These are phyloP conservation scores for Phyllosticta paracitricarpa DNA, from an alignment of 2,329 filamentous ascomycete genomes.

Conservation along the genomic window DNA sequence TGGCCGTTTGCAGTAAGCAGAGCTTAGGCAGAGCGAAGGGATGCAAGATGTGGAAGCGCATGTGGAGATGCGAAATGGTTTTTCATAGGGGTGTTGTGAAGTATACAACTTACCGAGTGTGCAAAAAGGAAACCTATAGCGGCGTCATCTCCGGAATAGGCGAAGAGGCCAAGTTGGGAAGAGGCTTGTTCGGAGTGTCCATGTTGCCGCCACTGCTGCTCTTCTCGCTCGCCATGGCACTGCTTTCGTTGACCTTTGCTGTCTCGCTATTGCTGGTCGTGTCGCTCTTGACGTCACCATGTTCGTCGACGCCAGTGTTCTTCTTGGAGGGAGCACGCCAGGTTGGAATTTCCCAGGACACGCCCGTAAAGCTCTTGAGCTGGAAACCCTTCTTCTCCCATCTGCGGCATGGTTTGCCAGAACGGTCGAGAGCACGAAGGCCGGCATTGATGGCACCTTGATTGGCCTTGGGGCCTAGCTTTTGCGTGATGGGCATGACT, in stretches of 20 bases:
- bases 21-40: neutral
- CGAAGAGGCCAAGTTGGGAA: conserved; percentile 2
- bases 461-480: conserved; percentile 92
- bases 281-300: conserved; percentile 51
- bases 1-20: neutral
- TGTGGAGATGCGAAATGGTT: neutral
- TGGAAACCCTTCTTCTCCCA: conserved; percentile 78
- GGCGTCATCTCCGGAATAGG: conserved; percentile 7
- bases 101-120: neutral
- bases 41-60: neutral
- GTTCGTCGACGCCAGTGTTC: conserved; percentile 36
- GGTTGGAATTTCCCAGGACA: conserved; percentile 68
- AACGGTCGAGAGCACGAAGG: conserved; percentile 84
- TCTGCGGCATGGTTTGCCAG: conserved; percentile 81
- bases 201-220: conserved; percentile 43
- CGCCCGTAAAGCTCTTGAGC: conserved; percentile 87
- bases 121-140: neutral
- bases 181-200: conserved; percentile 20
- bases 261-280: conserved; percentile 45
- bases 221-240: conserved; percentile 50
- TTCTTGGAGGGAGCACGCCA: conserved; percentile 66
- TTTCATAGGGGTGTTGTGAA: neutral
- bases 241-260: conserved; percentile 49
- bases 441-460: conserved; percentile 96
- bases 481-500: conserved; percentile 47